Evolutionary conservation across 805 yeast species (phyloP), one percentile per base, ranked within the genome.

Genomic region (Dipodascopsis tothii): DNA sequence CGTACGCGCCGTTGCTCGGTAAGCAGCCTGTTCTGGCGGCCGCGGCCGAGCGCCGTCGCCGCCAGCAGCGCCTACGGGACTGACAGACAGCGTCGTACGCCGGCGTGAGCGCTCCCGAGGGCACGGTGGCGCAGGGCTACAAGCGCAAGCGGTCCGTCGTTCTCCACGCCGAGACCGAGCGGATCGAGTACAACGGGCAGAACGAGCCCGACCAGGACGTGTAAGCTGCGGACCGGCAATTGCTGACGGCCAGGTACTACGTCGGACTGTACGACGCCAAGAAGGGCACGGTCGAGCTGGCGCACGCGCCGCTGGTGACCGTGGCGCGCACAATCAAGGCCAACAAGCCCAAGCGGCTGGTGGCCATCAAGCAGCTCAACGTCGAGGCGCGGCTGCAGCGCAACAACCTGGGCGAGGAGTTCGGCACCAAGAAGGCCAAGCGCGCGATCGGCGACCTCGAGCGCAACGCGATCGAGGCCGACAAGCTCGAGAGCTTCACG

Each of bases 371-470:
- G 64, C 82, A 77, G 60, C 64, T 67, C 5, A 68, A 69, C 44
- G 71, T 68, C 3, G 64, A 70, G 47, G 57, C 59, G 37, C 14
- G 48, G 18, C 67, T 71, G 16, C 85, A 84, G 65, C 76, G 96
- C 62, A 84, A 77, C 44, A 82, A 85, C 1, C 73, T 92, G 59
- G 98, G 98, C 59, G 90, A 86, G 65, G 94, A 92, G 2, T 92
- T 92, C 57, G 98, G 98, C 73, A 90, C 98, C 45, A 88, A 84
- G 68, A 88, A 80, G 68, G 96, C 96, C 50, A 90, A 86, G 69
- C 82, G 85, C 56, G 94, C 94, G 28, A 83, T 92, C 58, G 68
- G 75, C 40, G 90, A 81, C 60, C 65, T 78, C 57, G 92, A 81
- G 58, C 78, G 82, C 63, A 92, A 92, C 66, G 74, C 83, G 56